These are phyloP conservation scores for Apiotrichum sp. DNA, from an alignment of 1,284 basidiomycete genomes.

Conservation along the genomic window DNA sequence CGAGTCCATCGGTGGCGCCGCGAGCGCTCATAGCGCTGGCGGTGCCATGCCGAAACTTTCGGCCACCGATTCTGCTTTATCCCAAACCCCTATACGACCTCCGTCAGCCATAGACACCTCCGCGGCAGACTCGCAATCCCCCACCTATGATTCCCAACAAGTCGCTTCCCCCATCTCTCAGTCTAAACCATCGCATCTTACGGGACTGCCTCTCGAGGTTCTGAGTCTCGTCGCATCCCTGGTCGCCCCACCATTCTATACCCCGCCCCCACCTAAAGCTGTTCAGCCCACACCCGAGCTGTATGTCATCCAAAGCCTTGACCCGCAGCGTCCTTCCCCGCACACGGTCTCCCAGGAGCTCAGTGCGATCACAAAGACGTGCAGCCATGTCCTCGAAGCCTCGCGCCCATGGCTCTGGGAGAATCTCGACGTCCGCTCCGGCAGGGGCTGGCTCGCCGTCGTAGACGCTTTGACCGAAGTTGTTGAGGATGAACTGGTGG, in stretches of 20 bases:
- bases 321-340: slow-evolving; percentile 25
- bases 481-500: slow-evolving; percentile 10
- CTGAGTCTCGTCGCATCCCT: slow-evolving; percentile 33
- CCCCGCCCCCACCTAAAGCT: slow-evolving; percentile 14
- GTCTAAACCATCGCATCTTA: slow-evolving; percentile 1
- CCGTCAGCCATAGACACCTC: background rate
- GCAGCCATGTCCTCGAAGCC: slow-evolving; percentile 31
- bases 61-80: background rate
- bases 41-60: background rate
- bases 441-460: slow-evolving; percentile 46
- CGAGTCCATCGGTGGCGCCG: slow-evolving; percentile 5
- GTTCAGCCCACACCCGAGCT: slow-evolving; percentile 15
- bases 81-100: background rate
- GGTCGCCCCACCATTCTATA: slow-evolving; percentile 32
- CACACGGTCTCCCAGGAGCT: slow-evolving; percentile 22
- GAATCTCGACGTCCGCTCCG: slow-evolving; percentile 40
- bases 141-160: background rate
- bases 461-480: slow-evolving; percentile 46
- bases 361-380: slow-evolving; percentile 21
- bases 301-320: slow-evolving; percentile 25
- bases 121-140: background rate
- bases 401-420: slow-evolving; percentile 46
- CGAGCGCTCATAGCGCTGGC: slow-evolving; percentile 1
- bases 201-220: slow-evolving; percentile 44
- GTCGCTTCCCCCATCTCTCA: too few relatives aligned